phyloP scores from a whole-genome alignment of 2,329 filamentous ascomycete genomes.

The Penicillium sp. region DNA sequence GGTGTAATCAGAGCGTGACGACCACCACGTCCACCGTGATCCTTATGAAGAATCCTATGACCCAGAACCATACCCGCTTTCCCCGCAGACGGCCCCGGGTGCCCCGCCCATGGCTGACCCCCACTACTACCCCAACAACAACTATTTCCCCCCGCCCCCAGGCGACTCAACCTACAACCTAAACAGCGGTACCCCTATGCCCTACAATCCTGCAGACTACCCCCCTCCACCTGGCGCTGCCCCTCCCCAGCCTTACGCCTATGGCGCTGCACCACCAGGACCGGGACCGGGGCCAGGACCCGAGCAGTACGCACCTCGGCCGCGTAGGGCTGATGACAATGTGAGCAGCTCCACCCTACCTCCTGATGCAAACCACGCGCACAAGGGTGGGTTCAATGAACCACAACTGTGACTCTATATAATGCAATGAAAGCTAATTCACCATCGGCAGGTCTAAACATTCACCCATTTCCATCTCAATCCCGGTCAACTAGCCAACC shows the following conservation, averaged over 20 bases:
- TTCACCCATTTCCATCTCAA: constrained; percentile 10
- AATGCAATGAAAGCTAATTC: constrained; percentile 7
- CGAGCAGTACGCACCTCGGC: constrained; percentile 41
- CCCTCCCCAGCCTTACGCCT: constrained; percentile 39
- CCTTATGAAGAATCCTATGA: constrained; percentile 44
- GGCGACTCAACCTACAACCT: constrained; percentile 26
- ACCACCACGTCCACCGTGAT: constrained; percentile 33
- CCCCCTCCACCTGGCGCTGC: constrained; percentile 43
- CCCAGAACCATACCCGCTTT: constrained; percentile 38
- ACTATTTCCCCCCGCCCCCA: constrained; percentile 46
- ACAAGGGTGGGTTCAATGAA: constrained; percentile 44
- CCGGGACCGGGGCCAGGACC: constrained; percentile 24
- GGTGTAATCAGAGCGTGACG: constrained; percentile 28
- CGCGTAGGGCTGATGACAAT: constrained; percentile 49
- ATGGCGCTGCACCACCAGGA: constrained; percentile 28
- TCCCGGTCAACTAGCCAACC: constrained; percentile 25
- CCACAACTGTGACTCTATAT: constrained; percentile 1
- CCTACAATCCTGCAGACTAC: constrained; percentile 42
- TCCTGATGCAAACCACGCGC: constrained; percentile 37
- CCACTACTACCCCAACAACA: constrained; percentile 42
- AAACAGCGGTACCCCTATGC: constrained; percentile 23
- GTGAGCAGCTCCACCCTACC: constrained; percentile 43
- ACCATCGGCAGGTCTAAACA: constrained; percentile 16
- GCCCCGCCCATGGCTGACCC: constrained; percentile 26
- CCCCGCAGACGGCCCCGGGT: constrained; percentile 35